Percentiles rank a stretch among this genome's conserved stretches.
Conservation (phyloP, 345 rosid species). For the Eucalyptus curtisii region DNA sequence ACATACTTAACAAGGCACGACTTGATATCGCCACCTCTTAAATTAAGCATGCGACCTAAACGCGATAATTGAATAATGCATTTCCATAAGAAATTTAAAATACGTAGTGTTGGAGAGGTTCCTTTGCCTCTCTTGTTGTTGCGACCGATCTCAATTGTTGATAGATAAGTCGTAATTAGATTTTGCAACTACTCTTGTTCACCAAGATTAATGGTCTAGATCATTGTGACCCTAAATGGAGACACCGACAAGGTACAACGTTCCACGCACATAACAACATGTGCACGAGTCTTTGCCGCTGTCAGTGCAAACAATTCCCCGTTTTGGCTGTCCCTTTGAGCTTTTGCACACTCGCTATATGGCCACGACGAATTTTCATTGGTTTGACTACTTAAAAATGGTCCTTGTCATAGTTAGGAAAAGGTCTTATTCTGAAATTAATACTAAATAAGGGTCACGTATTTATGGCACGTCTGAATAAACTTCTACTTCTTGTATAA, state of each 20-base stretch:
- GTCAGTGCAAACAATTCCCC: background rate
- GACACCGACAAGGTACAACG: background rate
- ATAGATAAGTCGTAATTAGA: background rate
- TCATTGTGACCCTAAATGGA: background rate
- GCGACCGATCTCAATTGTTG: background rate
- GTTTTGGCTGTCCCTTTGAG: background rate
- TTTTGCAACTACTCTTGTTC: background rate
- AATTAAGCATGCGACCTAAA: background rate
- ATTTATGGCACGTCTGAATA: background rate
- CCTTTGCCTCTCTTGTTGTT: background rate
- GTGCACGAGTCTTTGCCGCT: background rate
- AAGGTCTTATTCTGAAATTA: background rate
- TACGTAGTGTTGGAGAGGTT: background rate
- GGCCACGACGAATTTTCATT: background rate
- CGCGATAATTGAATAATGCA: background rate
- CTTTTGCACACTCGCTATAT: background rate
- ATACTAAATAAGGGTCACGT: background rate
- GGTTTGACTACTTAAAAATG: background rate
- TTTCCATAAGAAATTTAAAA: background rate
- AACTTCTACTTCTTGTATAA: background rate
- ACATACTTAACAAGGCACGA: background rate
- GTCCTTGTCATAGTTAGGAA: background rate
- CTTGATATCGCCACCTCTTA: background rate
- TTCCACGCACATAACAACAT: background rate
- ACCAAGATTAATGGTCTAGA: background rate